phyloP scores from a whole-genome alignment of 2,329 filamentous ascomycete genomes.

The Fusarium scirpi region DNA sequence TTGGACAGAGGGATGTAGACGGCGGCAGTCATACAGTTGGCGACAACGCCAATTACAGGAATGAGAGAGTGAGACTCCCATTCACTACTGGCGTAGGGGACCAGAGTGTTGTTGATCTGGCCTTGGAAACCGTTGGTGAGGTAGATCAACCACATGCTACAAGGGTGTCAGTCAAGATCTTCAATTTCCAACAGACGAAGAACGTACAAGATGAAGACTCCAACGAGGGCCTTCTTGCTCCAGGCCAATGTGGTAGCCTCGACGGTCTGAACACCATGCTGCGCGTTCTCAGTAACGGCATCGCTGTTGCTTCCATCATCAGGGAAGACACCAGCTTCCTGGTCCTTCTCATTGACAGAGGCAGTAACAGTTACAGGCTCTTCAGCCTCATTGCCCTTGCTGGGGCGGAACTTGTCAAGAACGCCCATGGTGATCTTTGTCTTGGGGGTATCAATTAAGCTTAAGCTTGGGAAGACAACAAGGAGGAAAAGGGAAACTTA shows the following conservation, averaged over 20 bases:
- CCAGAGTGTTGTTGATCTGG: slow-evolving; percentile 56
- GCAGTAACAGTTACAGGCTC: slow-evolving; percentile 24
- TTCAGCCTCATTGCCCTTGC: slow-evolving; percentile 28
- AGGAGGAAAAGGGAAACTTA: slow-evolving; percentile 12
- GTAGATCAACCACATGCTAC: slow-evolving; percentile 61
- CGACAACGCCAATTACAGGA: slow-evolving; percentile 65
- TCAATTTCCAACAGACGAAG: background rate
- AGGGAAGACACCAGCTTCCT: slow-evolving; percentile 18
- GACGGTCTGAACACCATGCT: slow-evolving; percentile 55
- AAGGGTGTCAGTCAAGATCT: background rate
- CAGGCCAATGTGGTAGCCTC: slow-evolving; percentile 58
- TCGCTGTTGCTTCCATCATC: slow-evolving; percentile 25
- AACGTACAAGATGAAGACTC: slow-evolving; percentile 51
- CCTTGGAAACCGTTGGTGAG: slow-evolving; percentile 64
- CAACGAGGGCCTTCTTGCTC: slow-evolving; percentile 54
- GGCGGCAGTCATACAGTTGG: slow-evolving; percentile 66
- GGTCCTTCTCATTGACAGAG: slow-evolving; percentile 35
- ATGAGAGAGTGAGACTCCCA: slow-evolving; percentile 67
- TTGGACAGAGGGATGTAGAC: slow-evolving; percentile 73
- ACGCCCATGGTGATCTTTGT: slow-evolving; percentile 35
- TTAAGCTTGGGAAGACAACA: slow-evolving; percentile 26
- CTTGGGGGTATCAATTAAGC: slow-evolving; percentile 7
- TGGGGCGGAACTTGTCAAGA: slow-evolving; percentile 32
- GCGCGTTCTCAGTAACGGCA: slow-evolving; percentile 43
- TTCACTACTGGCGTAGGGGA: slow-evolving; percentile 62